Percentiles rank a stretch among this genome's conserved stretches.
Evolutionary conservation across 768 basidiomycete genomes (phyloP).

Genomic region (Macrocybe gigantea): DNA sequence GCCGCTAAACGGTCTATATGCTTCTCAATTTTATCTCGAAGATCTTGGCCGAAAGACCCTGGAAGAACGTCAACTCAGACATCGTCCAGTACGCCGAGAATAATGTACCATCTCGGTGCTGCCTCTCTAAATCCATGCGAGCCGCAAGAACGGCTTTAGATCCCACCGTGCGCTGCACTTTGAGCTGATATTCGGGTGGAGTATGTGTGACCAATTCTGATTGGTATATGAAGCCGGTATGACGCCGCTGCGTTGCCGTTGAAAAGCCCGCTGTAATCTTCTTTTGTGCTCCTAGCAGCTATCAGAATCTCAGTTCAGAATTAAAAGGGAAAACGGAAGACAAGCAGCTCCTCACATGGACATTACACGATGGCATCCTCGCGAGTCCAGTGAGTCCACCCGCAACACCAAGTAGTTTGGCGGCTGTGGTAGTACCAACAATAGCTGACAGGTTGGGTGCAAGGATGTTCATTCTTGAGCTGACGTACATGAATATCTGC

Average conservation of each 20-base stretch:
- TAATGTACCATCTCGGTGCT: constrained; percentile 69
- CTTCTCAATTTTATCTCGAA: constrained; percentile 88
- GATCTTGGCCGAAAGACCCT: constrained; percentile 77
- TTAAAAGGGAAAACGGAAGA: not conserved
- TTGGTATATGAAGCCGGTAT: constrained; percentile 97
- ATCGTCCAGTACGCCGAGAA: not conserved
- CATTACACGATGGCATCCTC: constrained; percentile 94
- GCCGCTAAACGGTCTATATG: constrained; percentile 88
- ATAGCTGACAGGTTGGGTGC: constrained; percentile 98
- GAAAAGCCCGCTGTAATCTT: constrained; percentile 94
- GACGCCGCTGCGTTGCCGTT: constrained; percentile 76
- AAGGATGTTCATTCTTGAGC: constrained; percentile 96
- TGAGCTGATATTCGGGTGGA: constrained; percentile 85
- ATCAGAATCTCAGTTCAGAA: constrained; percentile 2
- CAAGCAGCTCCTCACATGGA: constrained; percentile 58
- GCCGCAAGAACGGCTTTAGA: constrained; percentile 89
- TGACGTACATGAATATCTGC: constrained; percentile 98
- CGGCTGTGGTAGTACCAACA: constrained; percentile 97
- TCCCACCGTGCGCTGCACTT: constrained; percentile 88
- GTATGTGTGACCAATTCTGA: constrained; percentile 82
- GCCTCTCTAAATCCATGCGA: constrained; percentile 89
- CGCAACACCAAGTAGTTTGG: constrained; percentile 95
- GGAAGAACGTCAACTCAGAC: not conserved
- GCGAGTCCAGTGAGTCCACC: constrained; percentile 87
- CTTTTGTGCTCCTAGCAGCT: constrained; percentile 92